Conservation (phyloP, 2,329 filamentous ascomycete genomes). For the Intubia oerlemansii region DNA sequence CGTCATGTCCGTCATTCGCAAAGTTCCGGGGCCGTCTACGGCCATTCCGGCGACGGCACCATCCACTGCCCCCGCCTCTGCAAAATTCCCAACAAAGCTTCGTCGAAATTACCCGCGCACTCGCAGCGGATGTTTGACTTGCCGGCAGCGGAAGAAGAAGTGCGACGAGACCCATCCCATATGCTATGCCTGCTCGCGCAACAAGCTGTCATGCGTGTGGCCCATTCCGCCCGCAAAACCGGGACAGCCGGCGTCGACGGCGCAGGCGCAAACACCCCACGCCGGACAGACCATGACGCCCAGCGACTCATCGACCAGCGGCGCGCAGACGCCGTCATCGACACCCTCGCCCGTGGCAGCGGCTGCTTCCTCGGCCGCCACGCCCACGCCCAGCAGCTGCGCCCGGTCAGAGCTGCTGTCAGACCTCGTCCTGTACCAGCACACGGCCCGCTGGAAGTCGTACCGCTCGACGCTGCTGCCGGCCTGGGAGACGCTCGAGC, state of each 20-base stretch:
- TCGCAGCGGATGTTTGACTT: constrained; percentile 7
- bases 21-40: too few relatives aligned
- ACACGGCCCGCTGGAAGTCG: constrained; percentile 6
- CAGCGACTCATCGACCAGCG: too few relatives aligned
- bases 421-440: constrained; percentile 5
- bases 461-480: constrained; percentile 5
- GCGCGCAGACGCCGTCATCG: too few relatives aligned
- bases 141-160: constrained; percentile 9
- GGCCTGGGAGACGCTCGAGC: constrained; percentile 5
- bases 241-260: not conserved
- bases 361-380: too few relatives aligned
- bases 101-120: constrained; percentile 8
- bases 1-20: too few relatives aligned
- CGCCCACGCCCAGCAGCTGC: not conserved
- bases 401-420: not conserved
- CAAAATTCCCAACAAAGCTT: constrained; percentile 9
- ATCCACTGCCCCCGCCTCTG: too few relatives aligned
- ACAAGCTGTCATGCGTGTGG: constrained; percentile 7
- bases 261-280: not conserved
- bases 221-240: too few relatives aligned
- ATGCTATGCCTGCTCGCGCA: constrained; percentile 7
- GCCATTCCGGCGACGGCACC: too few relatives aligned
- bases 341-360: too few relatives aligned
- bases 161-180: constrained; percentile 7
- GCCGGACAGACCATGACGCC: too few relatives aligned